Conservation (phyloP, 768 basidiomycete species). For the Hericium coralloides region DNA sequence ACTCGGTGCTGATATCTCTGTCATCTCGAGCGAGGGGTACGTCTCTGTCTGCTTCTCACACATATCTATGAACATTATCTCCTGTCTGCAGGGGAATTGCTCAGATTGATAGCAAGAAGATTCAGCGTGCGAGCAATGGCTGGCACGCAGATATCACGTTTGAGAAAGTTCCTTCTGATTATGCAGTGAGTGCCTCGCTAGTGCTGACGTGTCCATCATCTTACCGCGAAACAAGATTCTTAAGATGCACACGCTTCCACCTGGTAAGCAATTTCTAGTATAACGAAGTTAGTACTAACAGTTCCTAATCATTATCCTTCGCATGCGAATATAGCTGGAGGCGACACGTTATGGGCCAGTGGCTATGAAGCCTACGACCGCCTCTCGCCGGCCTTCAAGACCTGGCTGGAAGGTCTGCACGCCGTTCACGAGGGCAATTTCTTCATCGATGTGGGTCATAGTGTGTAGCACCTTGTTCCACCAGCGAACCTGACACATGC, state of each 20-base stretch:
- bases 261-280: not conserved
- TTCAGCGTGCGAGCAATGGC: constrained; percentile 31
- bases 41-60: not conserved
- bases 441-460: constrained; percentile 27
- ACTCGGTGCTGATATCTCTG: constrained; percentile 43
- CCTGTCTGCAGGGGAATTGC: constrained; percentile 28
- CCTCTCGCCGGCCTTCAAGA: constrained; percentile 43
- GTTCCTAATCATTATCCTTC: constrained; percentile 21
- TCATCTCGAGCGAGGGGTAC: constrained; percentile 39
- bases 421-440: constrained; percentile 42
- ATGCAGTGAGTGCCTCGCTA: constrained; percentile 28
- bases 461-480: not conserved
- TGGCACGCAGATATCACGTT: constrained; percentile 58
- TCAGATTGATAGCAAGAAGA: constrained; percentile 23
- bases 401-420: constrained; percentile 49
- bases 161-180: constrained; percentile 51
- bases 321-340: constrained; percentile 14
- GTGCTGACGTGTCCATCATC: not conserved
- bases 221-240: constrained; percentile 19
- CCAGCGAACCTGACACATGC: not conserved
- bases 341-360: constrained; percentile 29
- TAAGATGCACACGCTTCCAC: constrained; percentile 24
- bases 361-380: constrained; percentile 59
- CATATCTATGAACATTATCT: not conserved
- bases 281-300: constrained; percentile 21